phyloP scores from a whole-genome alignment of 768 basidiomycete genomes.

The Boletellus ananas region DNA sequence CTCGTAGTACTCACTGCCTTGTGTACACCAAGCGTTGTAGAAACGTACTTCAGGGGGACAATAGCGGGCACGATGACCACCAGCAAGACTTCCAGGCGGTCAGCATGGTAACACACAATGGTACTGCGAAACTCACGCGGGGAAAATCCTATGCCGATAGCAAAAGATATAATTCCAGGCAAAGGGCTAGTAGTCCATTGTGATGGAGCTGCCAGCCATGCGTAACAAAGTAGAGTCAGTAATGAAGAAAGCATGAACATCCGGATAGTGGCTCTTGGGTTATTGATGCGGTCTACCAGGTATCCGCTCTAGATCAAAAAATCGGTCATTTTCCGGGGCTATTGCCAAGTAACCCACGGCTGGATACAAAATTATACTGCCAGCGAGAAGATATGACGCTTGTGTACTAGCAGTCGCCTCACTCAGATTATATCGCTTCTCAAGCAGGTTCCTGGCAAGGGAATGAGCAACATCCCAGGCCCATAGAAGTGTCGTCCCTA shows the following conservation, averaged over 20 bases:
- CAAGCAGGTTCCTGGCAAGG: slow-evolving; percentile 59
- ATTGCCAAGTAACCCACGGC: slow-evolving; percentile 40
- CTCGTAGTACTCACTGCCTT: slow-evolving; percentile 55
- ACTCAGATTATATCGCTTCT: slow-evolving; percentile 57
- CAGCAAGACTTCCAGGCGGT: slow-evolving; percentile 50
- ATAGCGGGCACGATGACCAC: slow-evolving; percentile 73
- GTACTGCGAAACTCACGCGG: slow-evolving; percentile 42
- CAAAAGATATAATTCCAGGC: slow-evolving; percentile 61
- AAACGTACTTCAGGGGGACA: slow-evolving; percentile 67
- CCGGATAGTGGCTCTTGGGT: slow-evolving; percentile 53
- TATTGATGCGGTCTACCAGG: slow-evolving; percentile 56
- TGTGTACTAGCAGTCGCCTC: slow-evolving; percentile 59
- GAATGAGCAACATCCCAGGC: slow-evolving; percentile 1
- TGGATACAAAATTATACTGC: slow-evolving; percentile 68
- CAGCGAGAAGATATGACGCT: slow-evolving; percentile 69
- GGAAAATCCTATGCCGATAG: slow-evolving; percentile 68
- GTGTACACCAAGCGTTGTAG: slow-evolving; percentile 74
- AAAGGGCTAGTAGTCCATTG: slow-evolving; percentile 51
- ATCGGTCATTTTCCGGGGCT: background rate
- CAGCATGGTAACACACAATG: slow-evolving; percentile 1
- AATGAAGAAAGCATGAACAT: slow-evolving; percentile 56
- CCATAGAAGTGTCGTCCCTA: slow-evolving; percentile 32
- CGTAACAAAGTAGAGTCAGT: slow-evolving; percentile 57
- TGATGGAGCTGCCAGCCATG: slow-evolving; percentile 65
- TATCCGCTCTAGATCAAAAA: slow-evolving; percentile 50